Evolutionary conservation across 2,329 filamentous ascomycete genomes (phyloP), one percentile per base, ranked within the genome.

Genomic region (Cercospora sp.): DNA sequence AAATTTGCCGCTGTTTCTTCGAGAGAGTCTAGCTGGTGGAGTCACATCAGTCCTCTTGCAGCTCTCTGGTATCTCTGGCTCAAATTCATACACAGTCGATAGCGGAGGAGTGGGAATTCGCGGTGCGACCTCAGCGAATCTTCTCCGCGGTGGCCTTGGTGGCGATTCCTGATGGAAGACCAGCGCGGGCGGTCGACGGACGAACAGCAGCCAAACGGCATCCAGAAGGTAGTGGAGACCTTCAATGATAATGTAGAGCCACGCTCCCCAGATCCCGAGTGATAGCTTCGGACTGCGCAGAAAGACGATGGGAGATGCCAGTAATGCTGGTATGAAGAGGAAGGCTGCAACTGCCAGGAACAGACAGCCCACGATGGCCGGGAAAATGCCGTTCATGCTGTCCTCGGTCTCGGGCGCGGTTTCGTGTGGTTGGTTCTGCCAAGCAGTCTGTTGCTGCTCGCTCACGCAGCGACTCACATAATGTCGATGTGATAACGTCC

Each of bases 1-100:
- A 5, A 37, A 62, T 9, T 28, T 59, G 53, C 43, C 59, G 61
- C 65, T 67, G 53, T 53, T 63, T 21, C 51, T 28, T 59, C 65
- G 51, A 12, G 60, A 49, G 28, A 13, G 51, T 26, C 45, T 57
- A 28, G 18, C n/a, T 18, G 49, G 32, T 12, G 32, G 61, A n/a
- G 61, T 58, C 61, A 55, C 10, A 30, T 57, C 21, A 26, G 28
- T 26, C 18, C 61, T 26, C 28, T 13, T 21, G 45, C 32, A 26
- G 8, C 28, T 16, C 2, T n/a, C 32, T 24, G 26, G 61, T 37
- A 26, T 51, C 3, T 55, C 32, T 18, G 55, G 55, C 28, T 59
- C 32, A 37, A 59, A 59, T n/a, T 59, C 55, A 21, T 59, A 37
- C 55, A 59, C 28, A 3, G 55, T 59, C 30, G 55, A 9, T 10